Base-by-base conservation (phyloP, 129 eudicot species). In the Centaurea solstitialis region DNA sequence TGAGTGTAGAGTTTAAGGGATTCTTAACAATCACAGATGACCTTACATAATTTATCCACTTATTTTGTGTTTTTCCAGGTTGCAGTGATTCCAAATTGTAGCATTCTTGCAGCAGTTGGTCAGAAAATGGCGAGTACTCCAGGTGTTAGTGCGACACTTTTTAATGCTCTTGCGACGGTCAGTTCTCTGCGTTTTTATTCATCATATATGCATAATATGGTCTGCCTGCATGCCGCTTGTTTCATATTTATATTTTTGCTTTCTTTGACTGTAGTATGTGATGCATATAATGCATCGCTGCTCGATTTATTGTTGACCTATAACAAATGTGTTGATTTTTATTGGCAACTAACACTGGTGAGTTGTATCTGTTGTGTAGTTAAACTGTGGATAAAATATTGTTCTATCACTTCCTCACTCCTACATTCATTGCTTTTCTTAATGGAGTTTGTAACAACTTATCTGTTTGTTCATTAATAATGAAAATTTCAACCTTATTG, bases 101-200 rank as follows among this genome's bases (percentile, higher is more conserved):
- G 99, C 86, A 94, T 94, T 86, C 92, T 95, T 85, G 99, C 99
- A 67, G 86, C 97, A 78, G 99, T 95, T 83, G 99, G 99, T 10
- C 99, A 95, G 86, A 95, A 86, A 87, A 95, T 95, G 99, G 99
- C 99, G 24, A 95, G 99, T 76, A 92, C 99, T 47, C 98, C 99
- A 79, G 99, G 99, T 81, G 99, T 95, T 68, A 95, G 99, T 86
- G 99, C 99, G 57, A 92, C 97, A 76, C 89, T 95, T 9, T 95
- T 95, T 81, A 88, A 84, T 89, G 99, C 99, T 37, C 92, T 95
- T 75, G 99, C 99, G 76, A 92, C 92, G 97, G 99, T 92, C 45
- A 66, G 82, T 70, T 59, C 33, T 73, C 4, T 30, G 68, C 35
- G 67, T n/a, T 61, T 74, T 81, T 59, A 9, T 75, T 81, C 9